Base-by-base conservation (phyloP, 345 rosid genomes). In the Populus pruinosa region DNA sequence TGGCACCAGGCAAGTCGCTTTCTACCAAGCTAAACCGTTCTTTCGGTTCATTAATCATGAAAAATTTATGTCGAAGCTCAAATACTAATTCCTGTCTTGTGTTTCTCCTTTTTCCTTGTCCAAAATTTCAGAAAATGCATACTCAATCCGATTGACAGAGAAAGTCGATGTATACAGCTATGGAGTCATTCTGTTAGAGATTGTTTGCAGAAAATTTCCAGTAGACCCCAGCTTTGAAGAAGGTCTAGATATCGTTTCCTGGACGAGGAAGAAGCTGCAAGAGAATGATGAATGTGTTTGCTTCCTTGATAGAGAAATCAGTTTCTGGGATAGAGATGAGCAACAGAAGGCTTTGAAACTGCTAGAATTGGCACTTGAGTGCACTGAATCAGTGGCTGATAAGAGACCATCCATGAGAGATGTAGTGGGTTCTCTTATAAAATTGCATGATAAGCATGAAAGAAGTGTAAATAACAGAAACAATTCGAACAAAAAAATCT, bases 391-490 rank as follows among this genome's bases (percentile, higher is more conserved):
- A 39, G 66, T 43, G 49, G 69, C 81, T 69, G 76, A 84, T 33
- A 69, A 16, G 27, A 84, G 86, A 80, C 86, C 89, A 69, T 80
- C 84, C 73, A 84, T 84, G 89, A 80, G 86, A 71, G 81, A 84
- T 53, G 84, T 82, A 2, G 84, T 82, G 10, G 76, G 65, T 70
- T 69, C 59, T 73, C 85, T 86, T 36, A 67, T 76, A 66, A 86
- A 83, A 79, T 25, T 84, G 61, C 72, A 80, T 33, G 78, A 76
- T 76, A 75, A 53, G 69, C 55, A 35, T 74, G 76, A 76, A 47
- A 21, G 71, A 39, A 38, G 29, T 3, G 29, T 68, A 68, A 6
- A 68, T 68, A 39, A 35, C 20, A 17, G 43, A 67, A 0, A 67
- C 14, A 67, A 38, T 47, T 5, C 53, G 18, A 43, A 43, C 47